phyloP scores from a whole-genome alignment of 805 yeast genomes.

The Barnettozyma sp. region DNA sequence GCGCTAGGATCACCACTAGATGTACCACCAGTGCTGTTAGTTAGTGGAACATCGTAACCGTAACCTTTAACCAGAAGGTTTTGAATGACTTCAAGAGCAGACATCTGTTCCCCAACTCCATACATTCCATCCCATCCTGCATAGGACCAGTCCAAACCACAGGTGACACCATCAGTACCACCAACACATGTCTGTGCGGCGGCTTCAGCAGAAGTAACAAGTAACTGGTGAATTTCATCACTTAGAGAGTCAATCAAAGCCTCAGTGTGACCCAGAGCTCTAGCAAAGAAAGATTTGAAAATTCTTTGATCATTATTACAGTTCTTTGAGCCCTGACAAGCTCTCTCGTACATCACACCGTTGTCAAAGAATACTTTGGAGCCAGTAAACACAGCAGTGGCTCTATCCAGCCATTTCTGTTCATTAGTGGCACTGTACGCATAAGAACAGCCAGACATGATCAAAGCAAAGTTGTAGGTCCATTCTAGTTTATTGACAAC shows the following conservation, averaged over 20 bases:
- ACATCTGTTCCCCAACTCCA: constrained; percentile 82
- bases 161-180: constrained; percentile 68
- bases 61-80: constrained; percentile 40
- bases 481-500: constrained; percentile 46
- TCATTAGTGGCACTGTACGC: constrained; percentile 55
- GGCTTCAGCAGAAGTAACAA: constrained; percentile 49
- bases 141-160: constrained; percentile 63
- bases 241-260: constrained; percentile 43
- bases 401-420: constrained; percentile 43
- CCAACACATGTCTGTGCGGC: constrained; percentile 71
- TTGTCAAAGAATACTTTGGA: constrained; percentile 41
- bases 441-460: constrained; percentile 64
- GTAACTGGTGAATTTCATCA: constrained; percentile 34
- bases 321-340: constrained; percentile 43
- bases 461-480: constrained; percentile 66
- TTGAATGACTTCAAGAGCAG: constrained; percentile 60
- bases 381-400: constrained; percentile 37
- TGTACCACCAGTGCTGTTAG: constrained; percentile 45
- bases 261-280: constrained; percentile 55
- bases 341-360: constrained; percentile 51
- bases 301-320: constrained; percentile 77
- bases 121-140: constrained; percentile 55
- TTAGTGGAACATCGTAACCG: constrained; percentile 34
- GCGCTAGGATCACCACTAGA: constrained; percentile 49
- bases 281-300: constrained; percentile 61